Base-by-base conservation (phyloP, 1,284 basidiomycete species). In the Ganoderma boninense region DNA sequence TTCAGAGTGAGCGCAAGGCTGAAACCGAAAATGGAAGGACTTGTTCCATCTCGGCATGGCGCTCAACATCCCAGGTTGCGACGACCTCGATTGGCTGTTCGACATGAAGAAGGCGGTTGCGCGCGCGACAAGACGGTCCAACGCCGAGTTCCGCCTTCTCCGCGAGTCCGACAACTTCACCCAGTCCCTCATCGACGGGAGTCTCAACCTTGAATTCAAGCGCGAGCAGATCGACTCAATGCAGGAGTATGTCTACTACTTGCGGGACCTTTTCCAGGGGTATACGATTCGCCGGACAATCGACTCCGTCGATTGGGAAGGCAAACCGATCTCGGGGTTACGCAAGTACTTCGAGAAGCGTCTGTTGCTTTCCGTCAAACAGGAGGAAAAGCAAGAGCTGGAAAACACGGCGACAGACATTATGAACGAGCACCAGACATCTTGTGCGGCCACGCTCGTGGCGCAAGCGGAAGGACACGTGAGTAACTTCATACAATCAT, bases 291-390 rank as follows among this genome's bases (percentile, higher is more conserved):
- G 49, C n/a, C 8, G 49, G 6, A 52, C 49, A 14, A 26, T 52
- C 49, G 49, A 52, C n/a, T 52, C 49, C 3, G 13, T 23, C 2
- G 49, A 52, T n/a, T 52, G 49, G 49, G 49, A 52, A 52, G 49
- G 49, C 49, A 52, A 52, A n/a, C 49, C 49, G 4, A 52, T 52
- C 49, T 52, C 49, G 4, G 49, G 49, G 4, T n/a, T 52, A 2
- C 49, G 49, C n/a, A n/a, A n/a, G 49, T 52, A 52, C 23, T n/a
- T 52, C 23, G n/a, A 52, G 49, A n/a, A 52, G 49, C n/a, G n/a
- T 4, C 13, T 52, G 11, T 2, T 52, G 4, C 5, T 52, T 4
- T 3, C 20, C 3, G 4, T 26, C 3, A 3, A 11, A 3, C 18
- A 4, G n/a, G 49, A n/a, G 7, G 49, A 52, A 26, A n/a, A 7